Evolutionary conservation across 2,329 filamentous ascomycete species (phyloP).

Genomic region (Neurospora crassa): DNA sequence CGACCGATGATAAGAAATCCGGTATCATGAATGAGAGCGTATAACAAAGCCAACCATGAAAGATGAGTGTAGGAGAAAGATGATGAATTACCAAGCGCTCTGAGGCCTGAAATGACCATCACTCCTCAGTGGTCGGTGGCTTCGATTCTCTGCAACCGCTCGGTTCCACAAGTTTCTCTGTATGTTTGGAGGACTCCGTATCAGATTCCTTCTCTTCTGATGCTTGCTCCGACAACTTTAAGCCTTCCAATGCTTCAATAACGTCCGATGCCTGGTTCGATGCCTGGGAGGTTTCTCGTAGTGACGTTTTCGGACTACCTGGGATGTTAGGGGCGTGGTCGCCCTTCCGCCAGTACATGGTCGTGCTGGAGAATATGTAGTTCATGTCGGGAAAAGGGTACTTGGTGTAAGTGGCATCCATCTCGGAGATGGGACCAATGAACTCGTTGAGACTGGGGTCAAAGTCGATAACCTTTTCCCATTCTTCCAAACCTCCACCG

Average conservation of each 20-base stretch:
- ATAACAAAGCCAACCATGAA: not conserved
- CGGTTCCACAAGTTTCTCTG: not conserved
- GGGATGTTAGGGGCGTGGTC: not conserved
- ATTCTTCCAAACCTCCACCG: slow-evolving; percentile 43
- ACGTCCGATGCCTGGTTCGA: not conserved
- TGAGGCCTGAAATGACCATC: not conserved
- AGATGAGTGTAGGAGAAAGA: not conserved
- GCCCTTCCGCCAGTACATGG: slow-evolving; percentile 13
- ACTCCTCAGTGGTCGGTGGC: not conserved
- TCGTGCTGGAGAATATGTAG: slow-evolving; percentile 18
- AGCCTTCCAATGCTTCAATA: not conserved
- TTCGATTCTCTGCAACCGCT: not conserved
- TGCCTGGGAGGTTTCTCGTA: not conserved
- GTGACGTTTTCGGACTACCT: not conserved
- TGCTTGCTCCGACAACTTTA: not conserved
- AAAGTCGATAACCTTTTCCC: slow-evolving; percentile 27
- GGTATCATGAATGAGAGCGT: not conserved
- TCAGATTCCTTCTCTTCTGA: not conserved
- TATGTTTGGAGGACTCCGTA: not conserved
- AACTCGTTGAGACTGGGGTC: not conserved
- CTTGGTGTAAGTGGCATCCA: slow-evolving; percentile 13
- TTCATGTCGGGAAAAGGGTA: slow-evolving; percentile 17
- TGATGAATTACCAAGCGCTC: not conserved
- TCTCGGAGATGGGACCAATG: slow-evolving; percentile 8
- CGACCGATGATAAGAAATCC: not conserved